Evolutionary conservation across 2,329 filamentous ascomycete species (phyloP), one percentile per base, ranked within the genome.

Genomic region (Achaetomium macrosporum): DNA sequence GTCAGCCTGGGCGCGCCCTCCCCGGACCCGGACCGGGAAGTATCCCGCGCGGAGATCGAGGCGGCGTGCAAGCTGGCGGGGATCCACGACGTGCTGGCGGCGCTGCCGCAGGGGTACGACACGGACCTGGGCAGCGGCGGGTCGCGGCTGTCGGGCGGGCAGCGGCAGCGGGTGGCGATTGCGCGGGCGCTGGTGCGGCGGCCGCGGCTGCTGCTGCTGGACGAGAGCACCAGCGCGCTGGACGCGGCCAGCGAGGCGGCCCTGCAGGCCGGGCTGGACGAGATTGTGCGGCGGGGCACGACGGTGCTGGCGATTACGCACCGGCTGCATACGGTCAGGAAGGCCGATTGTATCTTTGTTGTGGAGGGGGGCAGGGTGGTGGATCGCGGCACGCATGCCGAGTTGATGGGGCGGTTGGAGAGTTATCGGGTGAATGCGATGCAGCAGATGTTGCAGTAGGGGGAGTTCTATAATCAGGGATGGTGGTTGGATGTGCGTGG

Each of bases 291-390:
- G 73, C 11, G 11, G 10, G 89, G 84, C 43, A 81, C 90, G 48
- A 95, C 90, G 7, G 96, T 92, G 0, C 91, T 97, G 59, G 91
- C 91, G 0, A 91, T 97, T 2, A 92, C 92, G 5, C 92, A 97
- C 71, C 78, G 92, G 20, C 73, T 97, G 9, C 88, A 83, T 63
- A 96, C 92, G 0, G 96, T 96, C 54, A 88, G 95, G 66, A 91
- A 92, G 66, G 92, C 92, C 0, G 91, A 97, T 66, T 72, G 91
- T 42, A 96, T 97, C 62, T 96, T 93, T 60, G 91, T 96, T n/a
- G 92, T 97, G 65, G 90, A 96, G 68, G 83, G 87, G 61, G 92
- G 92, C 7, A 79, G 81, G 57, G 82, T 96, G 43, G 86, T 93
- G 1, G 92, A 96, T 73, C 78, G 80, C 59, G 92, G 92, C 3